Evolutionary conservation across 345 rosid genomes (phyloP).

Genomic region (Arabidopsis suecica): DNA sequence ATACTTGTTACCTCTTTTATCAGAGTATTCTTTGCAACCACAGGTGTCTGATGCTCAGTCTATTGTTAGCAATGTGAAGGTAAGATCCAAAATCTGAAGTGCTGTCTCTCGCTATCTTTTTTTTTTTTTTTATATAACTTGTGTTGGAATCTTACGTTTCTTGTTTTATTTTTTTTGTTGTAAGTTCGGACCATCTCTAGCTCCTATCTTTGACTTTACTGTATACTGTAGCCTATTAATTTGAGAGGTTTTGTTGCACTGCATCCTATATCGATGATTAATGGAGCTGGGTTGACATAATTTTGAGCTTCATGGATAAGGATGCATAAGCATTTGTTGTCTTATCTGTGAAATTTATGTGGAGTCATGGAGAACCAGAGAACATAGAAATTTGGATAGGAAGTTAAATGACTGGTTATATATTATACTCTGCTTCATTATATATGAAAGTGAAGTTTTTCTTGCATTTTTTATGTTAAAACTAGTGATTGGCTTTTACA

Average conservation of each 20-base stretch:
- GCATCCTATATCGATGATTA: constrained; percentile 10
- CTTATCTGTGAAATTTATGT: constrained; percentile 4
- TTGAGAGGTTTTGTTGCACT: constrained; percentile 30
- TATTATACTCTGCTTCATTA: constrained; percentile 7
- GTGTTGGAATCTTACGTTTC: constrained; percentile 7
- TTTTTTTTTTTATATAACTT: constrained; percentile 55
- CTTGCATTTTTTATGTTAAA: constrained; percentile 5
- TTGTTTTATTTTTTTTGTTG: constrained; percentile 4
- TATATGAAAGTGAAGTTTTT: constrained; percentile 12
- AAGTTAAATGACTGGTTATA: constrained; percentile 11
- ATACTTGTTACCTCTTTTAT: constrained; percentile 86
- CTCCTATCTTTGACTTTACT: constrained; percentile 22
- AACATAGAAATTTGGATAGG: constrained; percentile 18
- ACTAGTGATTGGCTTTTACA: constrained; percentile 36
- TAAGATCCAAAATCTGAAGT: constrained; percentile 48
- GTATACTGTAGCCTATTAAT: constrained; percentile 22
- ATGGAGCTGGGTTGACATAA: constrained; percentile 21
- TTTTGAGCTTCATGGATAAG: constrained; percentile 29
- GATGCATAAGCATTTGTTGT: constrained; percentile 20
- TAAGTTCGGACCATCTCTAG: constrained; percentile 8
- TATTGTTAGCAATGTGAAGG: constrained; percentile 93
- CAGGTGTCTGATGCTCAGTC: constrained; percentile 90
- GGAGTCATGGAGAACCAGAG: constrained; percentile 1
- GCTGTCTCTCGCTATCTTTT: constrained; percentile 70
- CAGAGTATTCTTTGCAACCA: constrained; percentile 89